Conservation (phyloP, 768 basidiomycete species). For the Auriscalpium orientale region DNA sequence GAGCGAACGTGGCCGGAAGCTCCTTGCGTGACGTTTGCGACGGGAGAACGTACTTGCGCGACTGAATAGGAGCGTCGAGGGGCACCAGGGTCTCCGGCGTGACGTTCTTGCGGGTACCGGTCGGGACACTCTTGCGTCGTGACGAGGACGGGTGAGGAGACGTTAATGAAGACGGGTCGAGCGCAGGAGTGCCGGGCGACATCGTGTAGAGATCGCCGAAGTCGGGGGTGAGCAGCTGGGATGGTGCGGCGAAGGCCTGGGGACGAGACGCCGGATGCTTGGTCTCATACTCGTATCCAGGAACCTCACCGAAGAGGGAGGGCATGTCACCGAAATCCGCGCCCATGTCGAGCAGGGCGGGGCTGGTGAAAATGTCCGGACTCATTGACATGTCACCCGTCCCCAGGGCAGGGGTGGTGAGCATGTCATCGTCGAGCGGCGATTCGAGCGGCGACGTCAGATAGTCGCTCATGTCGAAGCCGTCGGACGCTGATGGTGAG, state of each 20-base stretch:
- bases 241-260: neutral
- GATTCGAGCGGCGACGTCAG: slow-evolving; percentile 42
- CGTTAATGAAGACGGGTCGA: slow-evolving; percentile 33
- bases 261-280: slow-evolving; percentile 2
- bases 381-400: slow-evolving; percentile 23
- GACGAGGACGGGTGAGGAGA: slow-evolving; percentile 21
- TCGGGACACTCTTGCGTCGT: slow-evolving; percentile 35
- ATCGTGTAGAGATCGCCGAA: slow-evolving; percentile 37
- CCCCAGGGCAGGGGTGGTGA: slow-evolving; percentile 35
- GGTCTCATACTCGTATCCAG: slow-evolving; percentile 5
- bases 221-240: slow-evolving; percentile 18
- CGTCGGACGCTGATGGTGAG: slow-evolving; percentile 20
- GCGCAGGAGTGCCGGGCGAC: slow-evolving; percentile 43
- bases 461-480: slow-evolving; percentile 35
- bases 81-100: slow-evolving; percentile 59
- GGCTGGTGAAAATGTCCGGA: slow-evolving; percentile 36
- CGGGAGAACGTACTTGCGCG: slow-evolving; percentile 63
- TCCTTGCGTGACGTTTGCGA: slow-evolving; percentile 76
- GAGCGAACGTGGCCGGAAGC: slow-evolving; percentile 62
- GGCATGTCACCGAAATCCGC: slow-evolving; percentile 26
- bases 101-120: slow-evolving; percentile 67
- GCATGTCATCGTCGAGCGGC: slow-evolving; percentile 39
- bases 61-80: slow-evolving; percentile 72
- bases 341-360: slow-evolving; percentile 30
- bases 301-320: slow-evolving; percentile 12